Evolutionary conservation across 2,329 filamentous ascomycete genomes (phyloP).

Genomic region (Trichoderma simmonsii): DNA sequence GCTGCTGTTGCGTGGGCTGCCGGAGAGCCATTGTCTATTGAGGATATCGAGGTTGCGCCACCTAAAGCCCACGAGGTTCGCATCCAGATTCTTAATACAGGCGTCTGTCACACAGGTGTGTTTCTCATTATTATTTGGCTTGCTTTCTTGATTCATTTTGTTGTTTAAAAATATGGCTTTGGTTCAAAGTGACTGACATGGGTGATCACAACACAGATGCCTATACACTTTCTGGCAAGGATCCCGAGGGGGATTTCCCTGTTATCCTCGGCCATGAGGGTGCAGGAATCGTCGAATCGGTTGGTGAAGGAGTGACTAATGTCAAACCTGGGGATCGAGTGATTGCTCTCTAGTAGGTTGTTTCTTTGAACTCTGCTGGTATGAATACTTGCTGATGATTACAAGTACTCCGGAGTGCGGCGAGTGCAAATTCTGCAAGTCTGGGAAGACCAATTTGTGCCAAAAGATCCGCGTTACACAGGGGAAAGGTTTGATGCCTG

Average conservation of each 20-base stretch:
- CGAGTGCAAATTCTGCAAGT: neutral
- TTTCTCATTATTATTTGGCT: neutral
- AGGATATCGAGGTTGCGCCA: neutral
- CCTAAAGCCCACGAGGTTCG: neutral
- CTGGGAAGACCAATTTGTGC: neutral
- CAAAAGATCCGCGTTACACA: neutral
- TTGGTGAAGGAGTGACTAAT: neutral
- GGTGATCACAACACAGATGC: neutral
- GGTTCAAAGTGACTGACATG: neutral
- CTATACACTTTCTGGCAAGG: neutral
- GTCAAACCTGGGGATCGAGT: neutral
- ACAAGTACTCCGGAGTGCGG: neutral
- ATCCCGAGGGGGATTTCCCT: neutral
- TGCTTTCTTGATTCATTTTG: neutral
- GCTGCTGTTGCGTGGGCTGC: neutral
- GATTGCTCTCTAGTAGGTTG: neutral
- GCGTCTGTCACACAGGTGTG: neutral
- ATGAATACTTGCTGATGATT: neutral
- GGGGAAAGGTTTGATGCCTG: neutral
- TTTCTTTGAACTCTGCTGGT: neutral
- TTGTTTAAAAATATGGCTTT: neutral
- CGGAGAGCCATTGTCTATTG: neutral
- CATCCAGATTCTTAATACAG: neutral
- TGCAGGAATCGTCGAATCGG: neutral
- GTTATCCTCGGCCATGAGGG: neutral